Evolutionary conservation across 148 eudicot genomes (phyloP), one percentile per base, ranked within the genome.

Genomic region (Rhododendron henanense): DNA sequence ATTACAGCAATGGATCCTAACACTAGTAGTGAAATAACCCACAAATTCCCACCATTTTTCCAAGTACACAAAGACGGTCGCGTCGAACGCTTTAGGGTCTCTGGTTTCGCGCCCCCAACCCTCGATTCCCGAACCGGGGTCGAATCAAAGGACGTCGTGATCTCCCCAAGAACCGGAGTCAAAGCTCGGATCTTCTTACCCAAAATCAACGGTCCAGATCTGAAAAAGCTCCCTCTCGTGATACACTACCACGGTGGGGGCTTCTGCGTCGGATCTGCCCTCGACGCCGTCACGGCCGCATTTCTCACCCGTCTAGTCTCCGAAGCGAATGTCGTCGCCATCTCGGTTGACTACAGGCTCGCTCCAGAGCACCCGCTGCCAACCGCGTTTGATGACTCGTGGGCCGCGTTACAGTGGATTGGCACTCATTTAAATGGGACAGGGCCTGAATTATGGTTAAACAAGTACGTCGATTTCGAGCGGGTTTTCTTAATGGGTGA

Each of bases 281-380:
- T 67, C 33, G 33, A 9, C 73, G 14, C 73, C 73, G 8, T 10
- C 13, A 67, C 14, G 3, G 13, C 31, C 73, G 14, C 1, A 67
- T 67, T 67, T 10, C 35, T 67, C 35, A n/a, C 35, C 73, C 73
- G 13, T 67, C 73, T 67, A 25, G 73, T 67, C 33, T 25, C 73
- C 15, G 73, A n/a, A 67, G 73, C 73, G 15, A 25, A 67, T 35
- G 73, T 44, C 55, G 19, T 90, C n/a, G 86, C 76, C 19, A 47
- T 90, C 82, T 90, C 92, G 37, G 84, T 90, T 1, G 89, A 84
- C 4, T 89, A 89, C 65, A 51, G 88, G 57, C 87, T 88, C 0
- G 88, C 86, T 2, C 90, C 89, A 7, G 89, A 90, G 82, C 86
- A 89, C 84, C 90, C 88, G 1, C 19, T 90, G n/a, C 89, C 93